Conservation (phyloP, 2,329 filamentous ascomycete genomes). For the Blastomyces emzantsi region DNA sequence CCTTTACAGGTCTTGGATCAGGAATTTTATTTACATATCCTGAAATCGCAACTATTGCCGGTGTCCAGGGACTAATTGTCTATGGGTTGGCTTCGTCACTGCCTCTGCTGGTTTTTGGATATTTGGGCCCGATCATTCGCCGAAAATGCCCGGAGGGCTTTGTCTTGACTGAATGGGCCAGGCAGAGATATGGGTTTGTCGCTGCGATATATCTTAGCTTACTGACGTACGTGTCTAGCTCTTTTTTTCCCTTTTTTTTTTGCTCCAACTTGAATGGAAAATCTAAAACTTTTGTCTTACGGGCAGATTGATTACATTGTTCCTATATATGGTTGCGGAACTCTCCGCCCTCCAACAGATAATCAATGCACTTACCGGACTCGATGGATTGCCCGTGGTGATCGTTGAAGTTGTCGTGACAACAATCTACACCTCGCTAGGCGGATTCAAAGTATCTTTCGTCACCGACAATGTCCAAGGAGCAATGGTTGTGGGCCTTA, state of each 20-base stretch:
- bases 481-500: conserved; percentile 63
- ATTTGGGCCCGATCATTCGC: conserved; percentile 66
- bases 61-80: conserved; percentile 67
- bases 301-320: conserved; percentile 60
- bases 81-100: conserved; percentile 65
- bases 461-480: conserved; percentile 76
- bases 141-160: conserved; percentile 75
- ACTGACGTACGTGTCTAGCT: conserved; percentile 46
- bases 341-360: conserved; percentile 75
- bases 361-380: conserved; percentile 61
- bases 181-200: conserved; percentile 63
- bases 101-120: conserved; percentile 65
- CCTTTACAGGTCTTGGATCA: conserved; percentile 61
- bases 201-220: conserved; percentile 66
- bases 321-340: conserved; percentile 80
- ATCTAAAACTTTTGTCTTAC: conserved; percentile 7
- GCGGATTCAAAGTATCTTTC: conserved; percentile 77
- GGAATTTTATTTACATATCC: conserved; percentile 78
- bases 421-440: conserved; percentile 73
- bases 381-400: conserved; percentile 64
- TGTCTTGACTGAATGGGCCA: conserved; percentile 75
- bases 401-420: conserved; percentile 71
- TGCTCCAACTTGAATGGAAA: not conserved
- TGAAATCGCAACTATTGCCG: conserved; percentile 67
- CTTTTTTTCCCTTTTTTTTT: not conserved